These are phyloP conservation scores for Decorospora gaudefroyi DNA, from an alignment of 2,329 filamentous ascomycete genomes.

Conservation along the genomic window DNA sequence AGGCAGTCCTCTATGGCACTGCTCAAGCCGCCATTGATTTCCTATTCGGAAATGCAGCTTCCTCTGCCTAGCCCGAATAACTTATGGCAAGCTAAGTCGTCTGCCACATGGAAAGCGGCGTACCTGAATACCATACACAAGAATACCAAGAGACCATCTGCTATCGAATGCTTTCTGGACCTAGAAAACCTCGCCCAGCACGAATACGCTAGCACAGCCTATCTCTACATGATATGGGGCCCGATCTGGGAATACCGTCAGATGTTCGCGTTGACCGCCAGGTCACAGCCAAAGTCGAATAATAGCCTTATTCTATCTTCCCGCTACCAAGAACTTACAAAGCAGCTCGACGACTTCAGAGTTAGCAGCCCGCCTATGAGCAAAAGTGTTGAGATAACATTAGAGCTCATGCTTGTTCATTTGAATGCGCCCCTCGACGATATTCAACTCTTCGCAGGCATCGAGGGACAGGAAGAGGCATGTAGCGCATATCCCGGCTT, in stretches of 20 bases:
- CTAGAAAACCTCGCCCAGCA: constrained; percentile 29
- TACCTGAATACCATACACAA: constrained; percentile 53
- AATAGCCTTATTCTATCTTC: constrained; percentile 48
- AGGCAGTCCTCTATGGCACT: constrained; percentile 69
- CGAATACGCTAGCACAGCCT: constrained; percentile 57
- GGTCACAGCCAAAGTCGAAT: constrained; percentile 41
- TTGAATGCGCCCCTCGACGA: constrained; percentile 68
- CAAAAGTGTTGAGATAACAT: constrained; percentile 41
- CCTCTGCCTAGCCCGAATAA: constrained; percentile 65
- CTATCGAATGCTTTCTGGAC: constrained; percentile 37
- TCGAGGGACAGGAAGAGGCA: constrained; percentile 69
- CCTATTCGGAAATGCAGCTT: constrained; percentile 69
- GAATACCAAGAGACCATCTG: constrained; percentile 30
- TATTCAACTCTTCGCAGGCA: constrained; percentile 68
- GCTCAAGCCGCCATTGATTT: constrained; percentile 66
- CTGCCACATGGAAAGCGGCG: constrained; percentile 66
- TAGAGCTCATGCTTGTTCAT: constrained; percentile 64
- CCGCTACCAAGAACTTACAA: constrained; percentile 61
- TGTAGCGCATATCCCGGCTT: constrained; percentile 62
- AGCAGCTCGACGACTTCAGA: constrained; percentile 59
- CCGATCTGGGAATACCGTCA: constrained; percentile 69
- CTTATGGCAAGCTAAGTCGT: constrained; percentile 68
- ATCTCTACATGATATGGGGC: constrained; percentile 68
- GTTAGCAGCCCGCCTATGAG: constrained; percentile 51
- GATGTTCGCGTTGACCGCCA: constrained; percentile 58